phyloP scores from a whole-genome alignment of 2,329 filamentous ascomycete species.

The Hymenoscyphus infarciens region DNA sequence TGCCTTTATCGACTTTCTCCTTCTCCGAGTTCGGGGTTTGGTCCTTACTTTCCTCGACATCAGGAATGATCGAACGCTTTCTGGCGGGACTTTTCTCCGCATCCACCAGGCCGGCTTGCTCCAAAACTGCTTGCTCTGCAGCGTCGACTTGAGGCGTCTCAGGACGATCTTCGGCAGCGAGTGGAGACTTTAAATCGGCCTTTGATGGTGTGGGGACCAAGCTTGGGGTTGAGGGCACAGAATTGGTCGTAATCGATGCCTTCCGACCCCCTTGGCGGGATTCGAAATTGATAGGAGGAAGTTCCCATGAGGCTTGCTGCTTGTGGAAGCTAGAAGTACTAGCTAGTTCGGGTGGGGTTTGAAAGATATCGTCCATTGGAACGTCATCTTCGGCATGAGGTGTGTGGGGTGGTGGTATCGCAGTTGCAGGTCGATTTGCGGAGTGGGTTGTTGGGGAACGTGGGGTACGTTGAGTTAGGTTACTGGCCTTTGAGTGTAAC shows the following conservation, averaged over 20 bases:
- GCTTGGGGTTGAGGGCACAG: conserved; percentile 33
- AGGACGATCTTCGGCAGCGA: conserved; percentile 35
- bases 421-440: conserved; percentile 35
- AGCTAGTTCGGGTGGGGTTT: conserved; percentile 46
- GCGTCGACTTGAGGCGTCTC: conserved; percentile 47
- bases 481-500: conserved; percentile 39
- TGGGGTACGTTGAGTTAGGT: conserved; percentile 38
- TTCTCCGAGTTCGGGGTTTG: conserved; percentile 17
- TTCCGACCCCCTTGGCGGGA: conserved; percentile 37
- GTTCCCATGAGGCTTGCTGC: conserved; percentile 44
- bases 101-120: conserved; percentile 63
- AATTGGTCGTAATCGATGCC: conserved; percentile 42
- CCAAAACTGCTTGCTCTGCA: conserved; percentile 63
- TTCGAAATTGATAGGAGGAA: conserved; percentile 39
- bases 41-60: conserved; percentile 36
- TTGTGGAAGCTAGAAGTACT: conserved; percentile 39
- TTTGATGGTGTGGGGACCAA: conserved; percentile 35
- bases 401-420: conserved; percentile 28
- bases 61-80: conserved; percentile 35
- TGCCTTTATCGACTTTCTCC: conserved; percentile 39
- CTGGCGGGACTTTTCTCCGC: conserved; percentile 42
- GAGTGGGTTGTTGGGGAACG: conserved; percentile 36
- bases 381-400: conserved; percentile 39
- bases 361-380: conserved; percentile 44
- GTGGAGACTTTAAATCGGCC: conserved; percentile 34